phyloP scores from a whole-genome alignment of 257 asterid genomes.

The Nicotiana attenuata region DNA sequence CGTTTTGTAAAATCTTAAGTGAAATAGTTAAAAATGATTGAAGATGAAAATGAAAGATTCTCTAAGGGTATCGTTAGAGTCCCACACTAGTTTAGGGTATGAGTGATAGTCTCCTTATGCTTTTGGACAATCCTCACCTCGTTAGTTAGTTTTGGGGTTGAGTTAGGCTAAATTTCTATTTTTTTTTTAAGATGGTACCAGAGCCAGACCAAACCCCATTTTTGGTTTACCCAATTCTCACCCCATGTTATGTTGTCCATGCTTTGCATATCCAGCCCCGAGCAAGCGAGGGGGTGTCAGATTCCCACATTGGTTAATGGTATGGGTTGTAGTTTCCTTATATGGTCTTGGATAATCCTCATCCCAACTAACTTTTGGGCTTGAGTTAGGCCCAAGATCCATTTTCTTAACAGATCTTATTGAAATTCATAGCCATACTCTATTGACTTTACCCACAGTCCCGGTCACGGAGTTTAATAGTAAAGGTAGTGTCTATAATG shows the following conservation, averaged over 20 bases:
- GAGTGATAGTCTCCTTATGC: background rate
- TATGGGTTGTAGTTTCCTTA: background rate
- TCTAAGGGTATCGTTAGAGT: background rate
- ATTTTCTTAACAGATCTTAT: background rate
- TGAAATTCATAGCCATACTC: background rate
- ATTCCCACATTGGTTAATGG: background rate
- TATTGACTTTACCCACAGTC: background rate
- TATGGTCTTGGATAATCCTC: background rate
- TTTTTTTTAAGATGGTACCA: background rate
- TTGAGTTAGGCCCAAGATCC: background rate
- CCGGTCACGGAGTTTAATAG: background rate
- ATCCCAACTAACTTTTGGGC: background rate
- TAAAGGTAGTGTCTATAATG: background rate
- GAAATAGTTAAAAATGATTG: background rate
- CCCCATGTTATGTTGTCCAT: background rate
- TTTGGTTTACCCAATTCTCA: background rate
- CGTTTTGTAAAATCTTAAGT: background rate
- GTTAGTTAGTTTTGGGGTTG: background rate
- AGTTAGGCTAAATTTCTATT: background rate
- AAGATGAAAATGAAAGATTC: background rate
- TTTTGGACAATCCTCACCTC: background rate
- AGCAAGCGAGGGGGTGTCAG: background rate
- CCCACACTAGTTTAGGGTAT: background rate
- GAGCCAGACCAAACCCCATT: background rate
- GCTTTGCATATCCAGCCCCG: background rate